Base-by-base conservation (phyloP, 257 asterid species). In the Datura wrightii region DNA sequence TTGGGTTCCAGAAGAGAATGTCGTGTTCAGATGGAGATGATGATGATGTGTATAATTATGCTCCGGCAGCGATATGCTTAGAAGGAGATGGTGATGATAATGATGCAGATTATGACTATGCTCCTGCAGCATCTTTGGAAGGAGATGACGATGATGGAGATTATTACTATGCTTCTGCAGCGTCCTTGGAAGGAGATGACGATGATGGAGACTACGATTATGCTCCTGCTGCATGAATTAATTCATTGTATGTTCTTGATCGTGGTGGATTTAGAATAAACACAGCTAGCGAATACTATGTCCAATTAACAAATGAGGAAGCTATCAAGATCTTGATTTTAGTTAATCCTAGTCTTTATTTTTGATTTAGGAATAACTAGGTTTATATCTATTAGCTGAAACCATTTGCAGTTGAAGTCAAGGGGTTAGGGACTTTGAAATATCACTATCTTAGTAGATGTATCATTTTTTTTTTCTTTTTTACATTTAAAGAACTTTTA, bases 171-270 rank as follows among this genome's bases (percentile, higher is more conserved):
- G 54, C 65, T 52, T 36, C 37, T 5, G 11, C 53, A 52, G 2
- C 76, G 24, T 6, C 34, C 6, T 18, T 79, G n/a, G 63, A 72
- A 16, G 46, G 53, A 0, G 82, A 85, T 34, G 66, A 66, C 5
- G 19, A 55, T 41, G 63, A 85, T 36, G 59, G 14, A 5, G 81
- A 65, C 41, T 79, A 65, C 9, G 84, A 78, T 13, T 78, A 78
- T 44, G 41, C 76, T 62, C 81, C 44, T 7, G 31, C 9, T 11
- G 11, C 74, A 56, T 10, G 3, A 66, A 34, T 34, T 65, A 14
- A 36, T 5, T 66, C 48, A 13, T 1, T 36, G 19, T 0, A 36
- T 1, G 6, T 3, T 66, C 19, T 14, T 67, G 50, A 37, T 37
- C 5, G 6, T 15, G 24, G 24, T 0, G 24, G 24, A 15, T 66